Percentiles rank a stretch among this genome's conserved stretches.
Evolutionary conservation across 768 basidiomycete genomes (phyloP).

Genomic region (Termitomyces titanicus): DNA sequence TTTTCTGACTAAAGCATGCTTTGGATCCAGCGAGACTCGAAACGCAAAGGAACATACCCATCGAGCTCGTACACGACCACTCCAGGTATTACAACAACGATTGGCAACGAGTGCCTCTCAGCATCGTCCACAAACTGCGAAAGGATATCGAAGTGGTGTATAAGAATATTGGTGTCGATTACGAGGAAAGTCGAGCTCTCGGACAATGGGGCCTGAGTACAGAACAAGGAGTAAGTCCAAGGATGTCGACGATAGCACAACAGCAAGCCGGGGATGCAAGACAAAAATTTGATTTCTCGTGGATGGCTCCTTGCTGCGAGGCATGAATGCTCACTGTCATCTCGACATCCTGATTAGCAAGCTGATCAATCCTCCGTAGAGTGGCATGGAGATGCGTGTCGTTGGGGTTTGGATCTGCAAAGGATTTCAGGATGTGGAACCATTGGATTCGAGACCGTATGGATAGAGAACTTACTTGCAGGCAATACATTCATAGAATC

Average conservation of each 20-base stretch:
- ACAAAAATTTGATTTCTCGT: neutral
- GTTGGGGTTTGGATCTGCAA: conserved; percentile 11
- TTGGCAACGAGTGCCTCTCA: conserved; percentile 43
- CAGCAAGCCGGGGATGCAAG: neutral
- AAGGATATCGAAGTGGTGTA: conserved; percentile 63
- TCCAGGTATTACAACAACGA: conserved; percentile 66
- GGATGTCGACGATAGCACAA: neutral
- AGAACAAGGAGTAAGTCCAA: conserved; percentile 5
- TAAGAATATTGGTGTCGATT: conserved; percentile 76
- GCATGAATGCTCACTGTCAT: conserved; percentile 52
- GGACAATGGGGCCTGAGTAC: conserved; percentile 35
- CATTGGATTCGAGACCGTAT: neutral
- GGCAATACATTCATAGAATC: conserved; percentile 6
- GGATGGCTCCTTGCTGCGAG: conserved; percentile 1
- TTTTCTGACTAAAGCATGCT: conserved; percentile 40
- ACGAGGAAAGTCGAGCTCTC: conserved; percentile 50
- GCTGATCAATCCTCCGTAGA: conserved; percentile 47
- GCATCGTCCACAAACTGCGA: conserved; percentile 63
- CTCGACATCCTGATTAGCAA: conserved; percentile 66
- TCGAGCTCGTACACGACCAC: conserved; percentile 79
- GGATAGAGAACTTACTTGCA: conserved; percentile 7
- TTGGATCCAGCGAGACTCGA: neutral
- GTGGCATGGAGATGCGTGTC: conserved; percentile 35
- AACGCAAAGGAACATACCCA: conserved; percentile 34
- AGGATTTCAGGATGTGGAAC: neutral